These are phyloP conservation scores for Huntiella savannae DNA, from an alignment of 2,329 filamentous ascomycete species.

Conservation along the genomic window DNA sequence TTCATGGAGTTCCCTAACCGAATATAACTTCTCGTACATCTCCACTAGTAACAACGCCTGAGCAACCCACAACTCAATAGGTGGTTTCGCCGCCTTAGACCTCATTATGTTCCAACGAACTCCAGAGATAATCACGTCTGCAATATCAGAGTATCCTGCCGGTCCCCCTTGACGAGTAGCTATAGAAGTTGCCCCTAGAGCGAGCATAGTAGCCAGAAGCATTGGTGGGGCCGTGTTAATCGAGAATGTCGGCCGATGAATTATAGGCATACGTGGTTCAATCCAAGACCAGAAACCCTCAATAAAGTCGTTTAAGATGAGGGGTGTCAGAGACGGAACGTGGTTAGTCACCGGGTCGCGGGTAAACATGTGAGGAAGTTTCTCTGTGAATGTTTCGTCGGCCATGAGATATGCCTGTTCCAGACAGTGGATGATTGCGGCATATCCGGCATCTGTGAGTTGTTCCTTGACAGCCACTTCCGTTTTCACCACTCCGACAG, in stretches of 20 bases:
- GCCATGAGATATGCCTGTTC: not conserved
- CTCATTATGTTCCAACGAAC: conserved; percentile 72
- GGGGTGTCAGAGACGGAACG: conserved; percentile 39
- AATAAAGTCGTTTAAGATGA: conserved; percentile 71
- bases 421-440: not conserved
- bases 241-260: conserved; percentile 75
- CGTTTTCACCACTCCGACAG: too few species aligned
- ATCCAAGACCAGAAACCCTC: conserved; percentile 78
- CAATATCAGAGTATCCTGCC: conserved; percentile 30
- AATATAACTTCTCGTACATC: conserved; percentile 84
- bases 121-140: conserved; percentile 45
- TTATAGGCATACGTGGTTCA: conserved; percentile 67
- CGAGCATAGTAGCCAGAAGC: conserved; percentile 63
- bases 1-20: conserved; percentile 64
- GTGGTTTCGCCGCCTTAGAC: conserved; percentile 62
- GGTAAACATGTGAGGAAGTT: too few species aligned
- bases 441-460: conserved; percentile 22
- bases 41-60: conserved; percentile 70
- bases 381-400: not conserved
- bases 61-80: conserved; percentile 74
- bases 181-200: conserved; percentile 63
- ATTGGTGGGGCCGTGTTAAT: conserved; percentile 60
- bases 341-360: conserved; percentile 12
- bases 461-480: not conserved
- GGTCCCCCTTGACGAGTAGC: conserved; percentile 42